phyloP scores from a whole-genome alignment of 1,139 yeast species.

The Saccharomyces hybrid region DNA sequence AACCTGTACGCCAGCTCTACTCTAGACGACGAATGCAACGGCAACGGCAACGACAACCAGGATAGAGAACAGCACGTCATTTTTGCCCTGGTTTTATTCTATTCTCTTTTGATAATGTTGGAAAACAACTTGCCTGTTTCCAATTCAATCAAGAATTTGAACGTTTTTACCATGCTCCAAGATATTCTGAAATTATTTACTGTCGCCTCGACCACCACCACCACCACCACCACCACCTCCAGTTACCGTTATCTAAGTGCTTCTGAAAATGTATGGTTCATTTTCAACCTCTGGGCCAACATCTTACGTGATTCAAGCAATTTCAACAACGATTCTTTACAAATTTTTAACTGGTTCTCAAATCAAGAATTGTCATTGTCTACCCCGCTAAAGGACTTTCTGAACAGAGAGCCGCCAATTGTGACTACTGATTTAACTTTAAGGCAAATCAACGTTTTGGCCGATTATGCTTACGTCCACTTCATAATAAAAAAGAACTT shows the following conservation, averaged over 20 bases:
- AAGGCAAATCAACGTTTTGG: background rate
- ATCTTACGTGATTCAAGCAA: background rate
- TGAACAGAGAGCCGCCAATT: background rate
- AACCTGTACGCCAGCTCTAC: background rate
- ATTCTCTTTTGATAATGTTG: background rate
- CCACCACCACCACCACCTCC: too few species aligned
- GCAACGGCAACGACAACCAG: background rate
- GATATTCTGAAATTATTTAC: background rate
- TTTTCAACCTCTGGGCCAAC: constrained; percentile 9
- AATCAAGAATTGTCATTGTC: constrained; percentile 4
- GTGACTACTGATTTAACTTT: background rate
- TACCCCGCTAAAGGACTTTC: background rate
- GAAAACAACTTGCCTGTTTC: background rate
- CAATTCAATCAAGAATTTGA: background rate
- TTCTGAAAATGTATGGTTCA: constrained; percentile 2
- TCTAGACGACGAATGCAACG: background rate
- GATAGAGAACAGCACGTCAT: background rate
- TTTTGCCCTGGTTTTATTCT: background rate
- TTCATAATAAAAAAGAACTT: background rate
- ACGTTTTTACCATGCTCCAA: background rate
- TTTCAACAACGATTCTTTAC: constrained; percentile 2
- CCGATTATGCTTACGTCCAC: background rate
- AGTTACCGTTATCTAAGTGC: background rate
- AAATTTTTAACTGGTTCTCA: constrained; percentile 7
- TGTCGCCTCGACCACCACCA: background rate